These are phyloP conservation scores for Elongisporangium anandrum DNA, from an alignment of 352 stramenopile genomes.

Conservation along the genomic window DNA sequence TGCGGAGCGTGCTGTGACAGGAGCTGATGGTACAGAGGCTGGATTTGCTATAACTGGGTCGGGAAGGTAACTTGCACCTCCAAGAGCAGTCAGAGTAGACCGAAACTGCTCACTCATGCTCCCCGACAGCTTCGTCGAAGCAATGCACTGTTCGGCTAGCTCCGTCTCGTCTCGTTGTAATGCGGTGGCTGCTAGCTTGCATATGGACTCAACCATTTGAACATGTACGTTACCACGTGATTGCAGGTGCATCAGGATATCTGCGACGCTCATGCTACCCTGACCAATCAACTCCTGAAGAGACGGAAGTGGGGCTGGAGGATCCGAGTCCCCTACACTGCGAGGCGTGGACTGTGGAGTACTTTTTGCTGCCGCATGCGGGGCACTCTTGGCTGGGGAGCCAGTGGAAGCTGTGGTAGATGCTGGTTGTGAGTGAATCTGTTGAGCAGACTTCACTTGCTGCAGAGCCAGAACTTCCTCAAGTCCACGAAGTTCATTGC, in stretches of 20 bases:
- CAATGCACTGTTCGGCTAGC: constrained; percentile 23
- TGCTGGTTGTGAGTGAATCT: background rate
- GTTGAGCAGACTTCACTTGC: background rate
- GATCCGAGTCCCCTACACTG: constrained; percentile 4
- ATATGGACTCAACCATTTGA: constrained; percentile 23
- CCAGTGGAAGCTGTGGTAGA: background rate
- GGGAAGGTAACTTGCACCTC: constrained; percentile 26
- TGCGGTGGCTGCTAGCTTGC: constrained; percentile 24
- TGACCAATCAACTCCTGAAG: constrained; percentile 35
- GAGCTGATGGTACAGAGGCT: constrained; percentile 6
- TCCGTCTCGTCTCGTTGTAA: constrained; percentile 9
- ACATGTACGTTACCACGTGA: constrained; percentile 5
- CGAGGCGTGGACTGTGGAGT: constrained; percentile 10
- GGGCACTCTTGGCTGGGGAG: background rate
- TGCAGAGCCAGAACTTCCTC: constrained; percentile 2
- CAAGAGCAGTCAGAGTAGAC: constrained; percentile 16
- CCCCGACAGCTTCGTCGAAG: constrained; percentile 39
- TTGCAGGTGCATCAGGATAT: background rate
- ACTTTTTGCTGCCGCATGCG: background rate
- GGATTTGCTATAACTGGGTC: constrained; percentile 6
- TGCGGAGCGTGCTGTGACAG: constrained; percentile 19
- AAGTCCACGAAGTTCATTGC: background rate
- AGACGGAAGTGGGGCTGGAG: constrained; percentile 11
- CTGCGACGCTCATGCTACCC: constrained; percentile 23
- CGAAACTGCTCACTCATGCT: constrained; percentile 36